Evolutionary conservation across 139 green algal genomes (phyloP), one percentile per base, ranked within the genome.

Genomic region (Dunaliella primolecta): DNA sequence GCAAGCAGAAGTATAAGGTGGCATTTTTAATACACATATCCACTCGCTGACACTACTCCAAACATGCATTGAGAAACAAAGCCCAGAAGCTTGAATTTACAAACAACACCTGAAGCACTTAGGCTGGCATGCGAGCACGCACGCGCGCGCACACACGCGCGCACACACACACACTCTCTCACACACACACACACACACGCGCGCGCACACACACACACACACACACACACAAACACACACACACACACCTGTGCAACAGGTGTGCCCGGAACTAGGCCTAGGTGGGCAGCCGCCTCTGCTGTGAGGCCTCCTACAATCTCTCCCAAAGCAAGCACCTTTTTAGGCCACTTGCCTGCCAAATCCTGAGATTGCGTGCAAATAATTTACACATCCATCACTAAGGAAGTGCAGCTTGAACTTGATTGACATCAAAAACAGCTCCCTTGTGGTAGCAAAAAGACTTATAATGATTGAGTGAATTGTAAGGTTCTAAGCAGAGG

Each of bases 281-380:
- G 57, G 81, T 96, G 91, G 0, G 71, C 74, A 0, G 93, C 91
- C 1, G 94, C 94, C 56, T 79, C 86, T 36, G 35, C 30, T 0
- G 89, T 95, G n/a, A 97, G 89, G 25, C 83, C 78, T 21, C 94
- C 94, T 33, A 97, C 92, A 31, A 85, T 46, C 20, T 86, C 88
- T 0, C 92, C 94, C 24, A 92, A 88, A 0, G 83, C 36, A 36
- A 97, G 81, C 70, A 96, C 86, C 56, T 92, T 77, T 36, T 91
- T 34, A 3, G 94, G 94, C 93, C 94, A 97, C 84, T 95, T 96
- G 56, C 79, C 35, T 1, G 88, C 75, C 57, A 97, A 85, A 1
- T 89, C 88, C 23, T 92, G 93, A 96, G 84, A 94, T 94, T 77
- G 81, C 36, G n/a, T n/a, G n/a, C n/a, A n/a, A n/a, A n/a, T n/a